phyloP scores from a whole-genome alignment of 164 flowering plant genomes.

The Tinospora cordifolia region DNA sequence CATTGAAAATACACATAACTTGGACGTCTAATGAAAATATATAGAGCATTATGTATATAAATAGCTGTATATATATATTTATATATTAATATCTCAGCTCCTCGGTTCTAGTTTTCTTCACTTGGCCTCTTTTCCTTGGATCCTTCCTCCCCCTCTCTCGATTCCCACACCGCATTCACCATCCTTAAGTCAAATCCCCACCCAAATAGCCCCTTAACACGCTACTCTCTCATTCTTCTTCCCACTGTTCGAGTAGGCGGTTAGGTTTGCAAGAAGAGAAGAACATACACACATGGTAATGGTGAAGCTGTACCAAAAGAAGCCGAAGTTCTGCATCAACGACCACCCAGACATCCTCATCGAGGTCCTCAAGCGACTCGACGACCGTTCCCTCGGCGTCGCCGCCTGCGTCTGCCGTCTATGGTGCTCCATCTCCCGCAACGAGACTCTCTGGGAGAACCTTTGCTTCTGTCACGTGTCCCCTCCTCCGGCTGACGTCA shows the following conservation, averaged over 20 bases:
- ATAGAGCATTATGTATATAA: too few species aligned
- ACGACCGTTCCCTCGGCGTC: slow-evolving; percentile 61
- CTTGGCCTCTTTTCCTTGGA: slow-evolving; percentile 43
- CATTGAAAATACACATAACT: too few species aligned
- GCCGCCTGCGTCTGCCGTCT: slow-evolving; percentile 79
- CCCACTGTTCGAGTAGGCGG: too few species aligned
- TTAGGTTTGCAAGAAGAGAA: too few species aligned
- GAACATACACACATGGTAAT: background rate
- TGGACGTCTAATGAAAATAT: too few species aligned
- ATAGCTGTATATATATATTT: too few species aligned
- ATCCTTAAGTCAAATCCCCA: slow-evolving; percentile 16
- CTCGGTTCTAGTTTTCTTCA: slow-evolving; percentile 33
- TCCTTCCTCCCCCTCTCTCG: slow-evolving; percentile 35
- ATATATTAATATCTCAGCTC: too few species aligned
- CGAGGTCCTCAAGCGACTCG: slow-evolving; percentile 62
- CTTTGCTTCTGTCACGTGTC: slow-evolving; percentile 70
- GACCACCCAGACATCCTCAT: slow-evolving; percentile 63
- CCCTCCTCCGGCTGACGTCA: slow-evolving; percentile 30
- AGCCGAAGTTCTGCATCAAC: slow-evolving; percentile 46
- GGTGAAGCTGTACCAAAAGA: slow-evolving; percentile 5
- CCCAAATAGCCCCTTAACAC: slow-evolving; percentile 7
- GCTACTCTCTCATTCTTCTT: slow-evolving; percentile 16
- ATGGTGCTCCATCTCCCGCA: slow-evolving; percentile 54
- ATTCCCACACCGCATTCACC: slow-evolving; percentile 23
- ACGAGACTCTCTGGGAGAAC: slow-evolving; percentile 77